Percentiles rank a stretch among this genome's conserved stretches.
phyloP scores from a whole-genome alignment of 768 basidiomycete genomes.

The Tricholomella constricta region DNA sequence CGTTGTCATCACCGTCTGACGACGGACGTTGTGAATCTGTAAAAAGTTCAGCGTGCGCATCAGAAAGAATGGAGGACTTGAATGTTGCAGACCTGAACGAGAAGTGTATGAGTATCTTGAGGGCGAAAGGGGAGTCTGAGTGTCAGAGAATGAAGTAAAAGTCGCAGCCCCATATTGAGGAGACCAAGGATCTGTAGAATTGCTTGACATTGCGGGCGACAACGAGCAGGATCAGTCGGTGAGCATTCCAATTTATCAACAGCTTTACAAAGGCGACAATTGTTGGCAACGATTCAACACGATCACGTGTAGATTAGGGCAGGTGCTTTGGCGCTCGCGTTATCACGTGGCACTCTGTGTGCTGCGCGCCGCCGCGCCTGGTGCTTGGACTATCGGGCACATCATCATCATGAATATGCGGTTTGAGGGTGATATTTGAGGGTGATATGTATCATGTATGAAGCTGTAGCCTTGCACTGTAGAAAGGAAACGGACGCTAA shows the following conservation, averaged over 20 bases:
- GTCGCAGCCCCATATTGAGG: slow-evolving; percentile 64
- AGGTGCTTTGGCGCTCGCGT: slow-evolving; percentile 9
- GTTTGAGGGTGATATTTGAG: too few relatives aligned
- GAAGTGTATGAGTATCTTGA: slow-evolving; percentile 62
- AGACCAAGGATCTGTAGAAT: slow-evolving; percentile 55
- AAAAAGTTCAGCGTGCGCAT: slow-evolving; percentile 8
- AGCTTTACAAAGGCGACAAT: background rate
- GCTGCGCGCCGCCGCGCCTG: too few relatives aligned
- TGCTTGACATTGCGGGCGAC: slow-evolving; percentile 36
- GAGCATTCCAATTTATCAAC: background rate
- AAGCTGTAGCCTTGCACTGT: too few relatives aligned
- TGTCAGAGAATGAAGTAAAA: slow-evolving; percentile 50
- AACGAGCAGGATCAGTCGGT: slow-evolving; percentile 22
- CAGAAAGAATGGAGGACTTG: background rate
- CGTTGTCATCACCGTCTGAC: slow-evolving; percentile 45
- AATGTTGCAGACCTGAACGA: slow-evolving; percentile 47
- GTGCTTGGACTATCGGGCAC: too few relatives aligned
- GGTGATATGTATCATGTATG: too few relatives aligned
- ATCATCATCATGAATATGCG: too few relatives aligned
- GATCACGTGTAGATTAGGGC: slow-evolving; percentile 16
- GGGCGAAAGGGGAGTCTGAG: slow-evolving; percentile 58
- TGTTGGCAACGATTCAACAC: slow-evolving; percentile 10
- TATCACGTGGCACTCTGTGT: too few relatives aligned
- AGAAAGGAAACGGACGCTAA: too few relatives aligned
- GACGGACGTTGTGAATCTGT: slow-evolving; percentile 49